Evolutionary conservation across 108 stramenopile genomes (phyloP), one percentile per base, ranked within the genome.

Genomic region (Schizochytrium sp.): DNA sequence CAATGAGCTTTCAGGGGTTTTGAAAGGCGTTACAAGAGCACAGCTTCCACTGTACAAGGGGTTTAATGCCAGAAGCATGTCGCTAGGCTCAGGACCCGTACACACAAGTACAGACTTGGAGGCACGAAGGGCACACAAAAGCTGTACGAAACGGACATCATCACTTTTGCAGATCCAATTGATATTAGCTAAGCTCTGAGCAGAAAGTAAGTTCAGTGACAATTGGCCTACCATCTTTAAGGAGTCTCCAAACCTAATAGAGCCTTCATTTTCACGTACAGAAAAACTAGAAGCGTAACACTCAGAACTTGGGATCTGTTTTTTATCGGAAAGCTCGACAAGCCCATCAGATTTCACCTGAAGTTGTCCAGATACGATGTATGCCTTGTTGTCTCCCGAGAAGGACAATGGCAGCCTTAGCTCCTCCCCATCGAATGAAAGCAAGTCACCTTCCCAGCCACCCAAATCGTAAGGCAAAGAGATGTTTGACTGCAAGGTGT

Each of bases 371-470:
- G 64, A 28, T 28, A 28, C 28, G 28, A 38, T 3, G 64, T 44
- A 1, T 1, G 28, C 28, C 64, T 69, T 69, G 12, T 44, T 38
- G 7, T 69, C 64, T 1, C 64, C 64, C 12, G 28, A 38, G 64
- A 69, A 69, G 19, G 59, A n/a, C 28, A n/a, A 17, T n/a, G 59
- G 59, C 13, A 58, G 57, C 57, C 17, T 17, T 10, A 58, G 57
- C 10, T 58, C 17, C 17, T 58, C 57, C 28, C 28, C 28, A 17
- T 58, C 57, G 57, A 10, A 10, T 44, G 44, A 69, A 44, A 69
- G 1, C 64, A 69, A 44, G 19, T 10, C 19, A 44, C 64, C 64
- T 69, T 69, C 64, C 64, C 64, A 69, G 64, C 64, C 64, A 2
- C 12, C 44, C 19, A 69, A 38, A 15, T 69, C 64, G 7, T 3